Evolutionary conservation across 495 filamentous ascomycete genomes (phyloP), one percentile per base, ranked within the genome.

Genomic region (Halenospora varia): DNA sequence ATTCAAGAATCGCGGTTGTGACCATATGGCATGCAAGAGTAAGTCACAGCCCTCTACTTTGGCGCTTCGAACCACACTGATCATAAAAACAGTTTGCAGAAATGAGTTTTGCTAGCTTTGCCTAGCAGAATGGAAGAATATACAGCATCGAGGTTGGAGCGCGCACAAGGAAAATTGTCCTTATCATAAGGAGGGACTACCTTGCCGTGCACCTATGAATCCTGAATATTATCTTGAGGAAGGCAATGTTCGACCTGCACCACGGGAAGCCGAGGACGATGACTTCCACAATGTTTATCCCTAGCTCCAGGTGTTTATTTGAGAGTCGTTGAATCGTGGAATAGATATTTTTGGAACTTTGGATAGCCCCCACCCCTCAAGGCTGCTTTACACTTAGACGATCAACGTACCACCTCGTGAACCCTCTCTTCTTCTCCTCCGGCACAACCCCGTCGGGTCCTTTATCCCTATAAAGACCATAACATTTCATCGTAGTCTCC

Each of bases 331-430:
- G n/a, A n/a, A n/a, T n/a, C n/a, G n/a, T n/a, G n/a, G n/a, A n/a
- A n/a, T n/a, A n/a, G n/a, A n/a, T n/a, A n/a, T n/a, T n/a, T n/a
- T n/a, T n/a, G n/a, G n/a, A n/a, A n/a, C n/a, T n/a, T n/a, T n/a
- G n/a, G n/a, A n/a, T n/a, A n/a, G n/a, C n/a, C n/a, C n/a, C n/a
- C n/a, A n/a, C n/a, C n/a, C n/a, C n/a, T n/a, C 29, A 6, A 6
- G 29, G 13, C 13, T 35, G 13, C 13, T 13, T 13, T 35, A 35
- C 29, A 6, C 29, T 6, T 13, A 29, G 50, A 2, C 50, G 15
- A 42, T 42, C 50, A 19, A 53, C 50, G 41, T 53, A 53, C 50
- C 50, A 53, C 19, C 15, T 13, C 18, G 41, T 11, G n/a, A 40
- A 25, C 19, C 41, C 50, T 22, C 50, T 53, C 9, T 40, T 10